These are phyloP conservation scores for Fusarium kyushuense DNA, from an alignment of 2,329 filamentous ascomycete species.

Conservation along the genomic window DNA sequence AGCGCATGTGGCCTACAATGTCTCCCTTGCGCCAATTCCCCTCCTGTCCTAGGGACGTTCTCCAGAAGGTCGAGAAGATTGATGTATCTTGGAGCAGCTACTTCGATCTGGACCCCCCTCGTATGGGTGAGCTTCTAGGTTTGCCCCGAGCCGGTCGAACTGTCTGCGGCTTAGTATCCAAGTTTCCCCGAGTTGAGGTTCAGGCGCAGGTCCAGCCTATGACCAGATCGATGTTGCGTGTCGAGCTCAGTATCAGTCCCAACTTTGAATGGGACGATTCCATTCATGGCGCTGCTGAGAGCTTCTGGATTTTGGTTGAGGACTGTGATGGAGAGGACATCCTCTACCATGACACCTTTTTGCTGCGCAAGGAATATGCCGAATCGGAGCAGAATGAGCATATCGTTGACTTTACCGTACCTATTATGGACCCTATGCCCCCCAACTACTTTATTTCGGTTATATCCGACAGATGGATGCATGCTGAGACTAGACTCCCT, in stretches of 20 bases:
- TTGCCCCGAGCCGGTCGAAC: slow-evolving; percentile 88
- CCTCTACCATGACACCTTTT: slow-evolving; percentile 92
- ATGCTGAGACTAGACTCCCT: slow-evolving; percentile 91
- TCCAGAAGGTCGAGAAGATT: slow-evolving; percentile 93
- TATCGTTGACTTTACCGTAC: slow-evolving; percentile 93
- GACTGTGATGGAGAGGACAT: slow-evolving; percentile 98
- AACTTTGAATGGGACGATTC: slow-evolving; percentile 96
- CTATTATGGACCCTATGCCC: slow-evolving; percentile 97
- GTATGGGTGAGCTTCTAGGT: slow-evolving; percentile 94
- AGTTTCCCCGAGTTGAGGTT: slow-evolving; percentile 92
- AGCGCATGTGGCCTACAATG: slow-evolving; percentile 99
- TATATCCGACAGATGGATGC: slow-evolving; percentile 97
- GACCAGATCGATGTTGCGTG: slow-evolving; percentile 90
- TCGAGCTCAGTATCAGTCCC: slow-evolving; percentile 91
- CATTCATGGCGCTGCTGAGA: slow-evolving; percentile 88
- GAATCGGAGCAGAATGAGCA: slow-evolving; percentile 90
- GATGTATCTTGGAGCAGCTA: slow-evolving; percentile 94
- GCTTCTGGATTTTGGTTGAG: slow-evolving; percentile 97
- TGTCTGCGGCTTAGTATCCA: slow-evolving; percentile 87
- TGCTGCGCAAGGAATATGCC: slow-evolving; percentile 91
- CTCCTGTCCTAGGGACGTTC: slow-evolving; percentile 82
- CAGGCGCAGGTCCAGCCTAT: slow-evolving; percentile 95
- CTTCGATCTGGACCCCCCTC: slow-evolving; percentile 94
- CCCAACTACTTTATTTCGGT: slow-evolving; percentile 99
- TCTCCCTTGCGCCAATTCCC: slow-evolving; percentile 92